Conservation (phyloP, 2,329 filamentous ascomycete species). For the Byssochlamys sp. region DNA sequence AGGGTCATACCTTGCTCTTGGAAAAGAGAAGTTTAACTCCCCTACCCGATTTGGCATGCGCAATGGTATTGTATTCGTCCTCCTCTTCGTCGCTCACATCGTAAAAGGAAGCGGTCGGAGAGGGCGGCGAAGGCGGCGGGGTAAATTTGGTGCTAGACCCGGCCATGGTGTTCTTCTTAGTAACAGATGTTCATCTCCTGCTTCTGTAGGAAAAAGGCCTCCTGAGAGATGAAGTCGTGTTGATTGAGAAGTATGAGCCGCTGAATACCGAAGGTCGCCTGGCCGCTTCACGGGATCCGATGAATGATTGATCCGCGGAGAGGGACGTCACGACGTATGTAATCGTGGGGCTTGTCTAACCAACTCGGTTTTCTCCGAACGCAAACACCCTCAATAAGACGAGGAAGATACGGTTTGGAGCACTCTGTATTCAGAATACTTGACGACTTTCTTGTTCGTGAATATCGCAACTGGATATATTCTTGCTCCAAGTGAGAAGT, state of each 20-base stretch:
- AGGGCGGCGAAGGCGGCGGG: slow-evolving; percentile 43
- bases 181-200: not conserved
- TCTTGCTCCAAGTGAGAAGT: too few relatives aligned
- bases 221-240: not conserved
- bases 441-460: too few relatives aligned
- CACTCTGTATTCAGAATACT: too few relatives aligned
- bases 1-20: slow-evolving; percentile 74
- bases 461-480: too few relatives aligned
- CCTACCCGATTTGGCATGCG: slow-evolving; percentile 62
- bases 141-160: slow-evolving; percentile 21
- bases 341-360: slow-evolving; percentile 7
- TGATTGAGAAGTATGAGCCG: not conserved
- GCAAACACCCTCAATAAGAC: not conserved
- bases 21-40: slow-evolving; percentile 91
- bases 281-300: not conserved
- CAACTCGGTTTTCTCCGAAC: not conserved
- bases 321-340: slow-evolving; percentile 8
- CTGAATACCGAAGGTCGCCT: not conserved
- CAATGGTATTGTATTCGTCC: slow-evolving; percentile 87
- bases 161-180: not conserved
- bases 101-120: slow-evolving; percentile 81
- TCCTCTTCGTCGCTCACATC: slow-evolving; percentile 95
- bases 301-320: not conserved
- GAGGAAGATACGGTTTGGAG: not conserved
- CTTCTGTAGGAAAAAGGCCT: not conserved